Conservation (phyloP, 805 yeast genomes). For the Myxozyma mucilagina region DNA sequence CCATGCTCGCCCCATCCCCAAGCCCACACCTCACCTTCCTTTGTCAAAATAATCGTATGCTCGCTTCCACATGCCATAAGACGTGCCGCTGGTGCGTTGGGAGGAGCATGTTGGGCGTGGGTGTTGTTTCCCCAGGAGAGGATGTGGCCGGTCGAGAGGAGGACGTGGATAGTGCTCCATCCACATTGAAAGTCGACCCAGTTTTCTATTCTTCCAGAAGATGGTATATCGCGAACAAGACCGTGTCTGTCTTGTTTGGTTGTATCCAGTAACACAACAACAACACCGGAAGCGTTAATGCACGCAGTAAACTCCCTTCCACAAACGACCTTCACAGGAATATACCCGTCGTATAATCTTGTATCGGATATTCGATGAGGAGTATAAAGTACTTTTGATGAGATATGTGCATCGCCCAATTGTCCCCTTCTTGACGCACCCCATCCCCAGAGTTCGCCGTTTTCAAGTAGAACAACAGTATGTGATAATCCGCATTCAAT, state of each 20-base stretch:
- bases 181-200: slow-evolving; percentile 48
- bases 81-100: slow-evolving; percentile 17
- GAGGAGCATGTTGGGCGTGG: slow-evolving; percentile 62
- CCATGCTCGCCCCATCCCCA: slow-evolving; percentile 99
- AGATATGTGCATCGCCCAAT: slow-evolving; percentile 36
- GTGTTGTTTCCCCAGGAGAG: slow-evolving; percentile 70
- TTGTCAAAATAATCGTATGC: slow-evolving; percentile 59
- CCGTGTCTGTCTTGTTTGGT: slow-evolving; percentile 3
- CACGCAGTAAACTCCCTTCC: slow-evolving; percentile 63
- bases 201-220: background rate
- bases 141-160: slow-evolving; percentile 38
- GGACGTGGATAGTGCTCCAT: slow-evolving; percentile 78
- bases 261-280: slow-evolving; percentile 22
- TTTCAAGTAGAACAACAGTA: slow-evolving; percentile 35
- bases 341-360: background rate
- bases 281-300: slow-evolving; percentile 30
- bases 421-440: slow-evolving; percentile 69
- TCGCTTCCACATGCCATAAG: slow-evolving; percentile 72
- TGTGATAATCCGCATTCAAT: slow-evolving; percentile 41
- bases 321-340: slow-evolving; percentile 39
- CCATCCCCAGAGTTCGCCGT: slow-evolving; percentile 61
- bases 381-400: background rate
- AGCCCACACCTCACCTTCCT: slow-evolving; percentile 49
- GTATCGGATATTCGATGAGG: slow-evolving; percentile 5
- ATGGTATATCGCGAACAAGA: background rate